A percentile compares a stretch with the other conserved stretches of the same genome.
Evolutionary conservation across 768 basidiomycete genomes (phyloP).

Genomic region (Lactarius deliciosus): DNA sequence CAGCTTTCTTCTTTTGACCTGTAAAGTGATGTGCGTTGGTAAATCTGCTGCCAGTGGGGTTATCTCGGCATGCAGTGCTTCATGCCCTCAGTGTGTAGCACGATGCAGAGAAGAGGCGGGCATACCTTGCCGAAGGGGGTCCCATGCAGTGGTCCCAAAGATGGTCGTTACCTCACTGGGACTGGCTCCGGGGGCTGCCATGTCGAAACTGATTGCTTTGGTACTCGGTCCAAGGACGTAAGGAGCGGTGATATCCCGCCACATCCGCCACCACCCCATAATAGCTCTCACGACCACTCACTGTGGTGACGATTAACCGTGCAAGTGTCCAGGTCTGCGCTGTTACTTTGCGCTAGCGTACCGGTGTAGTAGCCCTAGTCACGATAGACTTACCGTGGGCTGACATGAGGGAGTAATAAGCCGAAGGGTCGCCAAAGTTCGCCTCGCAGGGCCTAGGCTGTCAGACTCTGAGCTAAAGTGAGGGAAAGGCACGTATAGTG

Average conservation of each 20-base stretch:
- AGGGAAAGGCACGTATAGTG: background rate
- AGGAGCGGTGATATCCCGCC: too few species aligned
- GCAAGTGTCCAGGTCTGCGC: background rate
- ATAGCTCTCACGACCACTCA: background rate
- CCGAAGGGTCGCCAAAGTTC: background rate
- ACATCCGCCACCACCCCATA: background rate
- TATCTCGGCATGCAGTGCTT: background rate
- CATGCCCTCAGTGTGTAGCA: background rate
- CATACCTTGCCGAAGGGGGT: background rate
- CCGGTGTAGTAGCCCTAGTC: background rate
- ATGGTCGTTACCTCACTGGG: background rate
- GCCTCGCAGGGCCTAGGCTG: background rate
- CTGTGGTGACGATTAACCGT: background rate
- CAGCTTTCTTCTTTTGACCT: background rate
- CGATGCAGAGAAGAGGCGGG: background rate
- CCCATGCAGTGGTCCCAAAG: background rate
- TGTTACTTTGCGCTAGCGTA: background rate
- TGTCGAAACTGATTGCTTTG: background rate
- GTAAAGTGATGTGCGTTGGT: background rate
- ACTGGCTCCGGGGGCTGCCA: background rate
- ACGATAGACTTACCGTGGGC: background rate
- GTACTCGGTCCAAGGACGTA: constrained; percentile 4
- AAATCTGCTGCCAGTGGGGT: background rate
- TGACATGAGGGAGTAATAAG: background rate
- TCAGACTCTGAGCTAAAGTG: background rate